Base-by-base conservation (phyloP, 2,329 filamentous ascomycete species). In the Thelonectria blattea region DNA sequence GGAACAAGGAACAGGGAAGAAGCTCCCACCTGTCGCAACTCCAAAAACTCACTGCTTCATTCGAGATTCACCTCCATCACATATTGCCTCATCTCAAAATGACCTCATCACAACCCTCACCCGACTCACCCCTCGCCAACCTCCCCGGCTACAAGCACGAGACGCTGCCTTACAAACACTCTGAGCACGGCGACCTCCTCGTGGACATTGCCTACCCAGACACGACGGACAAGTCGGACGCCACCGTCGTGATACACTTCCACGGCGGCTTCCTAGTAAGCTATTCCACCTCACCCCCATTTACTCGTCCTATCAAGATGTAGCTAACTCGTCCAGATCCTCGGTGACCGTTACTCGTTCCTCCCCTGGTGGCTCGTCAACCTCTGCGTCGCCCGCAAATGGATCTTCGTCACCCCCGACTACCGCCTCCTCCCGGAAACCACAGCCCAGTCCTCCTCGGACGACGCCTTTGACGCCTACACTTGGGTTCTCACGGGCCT, bases 341-440 rank as follows among this genome's bases (percentile, higher is more conserved):
- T 69, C 1, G 67, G 67, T 2, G 67, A 69, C 6, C 59, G 67
- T 39, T 62, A 67, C 14, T 65, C 67, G 2, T 69, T 64, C 9
- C 8, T 65, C 11, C 67, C 67, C 1, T 47, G 60, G 41, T 69
- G 67, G 67, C 62, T 67, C 2, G 17, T 69, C 22, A 60, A 70
- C 14, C 62, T 60, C 1, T 60, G 49, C 3, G 54, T 48, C 8
- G 55, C 64, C 32, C 62, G 67, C 8, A 69, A 60, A 55, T 69
- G 67, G 67, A 60, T 68, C 22, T 69, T 69, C 3, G 64, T 69
- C 0, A 67, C 60, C 1, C 67, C 67, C 2, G 67, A 69, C 27
- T 69, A 69, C 17, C 67, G 67, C 0, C 52, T 69, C 18, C 32
- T 69, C 2, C 67, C 67, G 2, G 67, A 69, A 3, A 61, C 64